Evolutionary conservation across 352 stramenopile species (phyloP).

Genomic region (Phytopythium oedochilum): DNA sequence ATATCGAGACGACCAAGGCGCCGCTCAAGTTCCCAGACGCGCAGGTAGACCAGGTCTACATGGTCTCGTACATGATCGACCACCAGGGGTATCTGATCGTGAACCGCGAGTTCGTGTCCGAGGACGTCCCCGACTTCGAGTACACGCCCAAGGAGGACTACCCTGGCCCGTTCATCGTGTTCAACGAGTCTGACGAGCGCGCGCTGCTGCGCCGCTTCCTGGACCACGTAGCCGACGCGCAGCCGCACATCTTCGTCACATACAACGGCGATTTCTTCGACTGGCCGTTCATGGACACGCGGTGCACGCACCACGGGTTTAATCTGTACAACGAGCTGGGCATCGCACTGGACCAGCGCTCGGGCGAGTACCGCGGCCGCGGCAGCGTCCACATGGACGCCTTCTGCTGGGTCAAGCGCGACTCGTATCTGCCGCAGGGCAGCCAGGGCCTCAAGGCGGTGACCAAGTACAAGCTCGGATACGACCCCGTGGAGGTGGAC

Average conservation of each 20-base stretch:
- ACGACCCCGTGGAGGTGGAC: slow-evolving; percentile 97
- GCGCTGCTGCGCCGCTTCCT: slow-evolving; percentile 87
- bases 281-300: slow-evolving; percentile 97
- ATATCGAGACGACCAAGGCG: slow-evolving; percentile 99
- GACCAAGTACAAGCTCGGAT: slow-evolving; percentile 99
- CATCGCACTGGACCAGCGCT: slow-evolving; percentile 56
- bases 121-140: slow-evolving; percentile 98
- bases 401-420: slow-evolving; percentile 99
- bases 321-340: slow-evolving; percentile 90
- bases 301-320: slow-evolving; percentile 90
- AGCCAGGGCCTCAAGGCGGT: slow-evolving; percentile 98
- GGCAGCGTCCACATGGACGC: slow-evolving; percentile 96
- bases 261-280: slow-evolving; percentile 99
- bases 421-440: slow-evolving; percentile 98
- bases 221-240: slow-evolving; percentile 85
- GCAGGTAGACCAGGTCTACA: slow-evolving; percentile 91
- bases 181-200: slow-evolving; percentile 93
- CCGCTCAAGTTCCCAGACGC: slow-evolving; percentile 99
- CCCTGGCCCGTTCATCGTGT: slow-evolving; percentile 93
- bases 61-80: slow-evolving; percentile 99
- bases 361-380: slow-evolving; percentile 90
- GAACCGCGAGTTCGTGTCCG: slow-evolving; percentile 94
- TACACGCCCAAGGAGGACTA: slow-evolving; percentile 96
- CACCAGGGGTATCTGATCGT: slow-evolving; percentile 95
- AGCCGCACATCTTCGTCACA: slow-evolving; percentile 98